Base-by-base conservation (phyloP, 805 yeast genomes). In the Candida montana region DNA sequence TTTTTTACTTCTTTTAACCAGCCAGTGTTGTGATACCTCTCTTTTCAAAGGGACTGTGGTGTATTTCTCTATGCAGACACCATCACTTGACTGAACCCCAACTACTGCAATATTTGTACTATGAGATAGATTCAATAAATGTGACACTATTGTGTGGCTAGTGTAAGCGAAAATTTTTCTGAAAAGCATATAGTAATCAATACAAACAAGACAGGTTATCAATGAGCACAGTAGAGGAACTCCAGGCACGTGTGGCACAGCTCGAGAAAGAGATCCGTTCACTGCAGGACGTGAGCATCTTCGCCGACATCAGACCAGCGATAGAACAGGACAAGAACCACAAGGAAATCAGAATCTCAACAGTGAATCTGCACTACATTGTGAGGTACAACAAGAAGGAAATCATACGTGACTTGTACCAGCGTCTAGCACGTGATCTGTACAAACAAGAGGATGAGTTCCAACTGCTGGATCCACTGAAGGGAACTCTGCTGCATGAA, bases 251-350 rank as follows among this genome's bases (percentile, higher is more conserved):
- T 9, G 53, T 54, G 15, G 20, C 41, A 10, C 35, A 35, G 11
- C 43, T 55, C 7, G 55, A 54, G 31, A 46, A 44, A 18, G 59
- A 55, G 36, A 39, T 54, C 18, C 31, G 29, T 9, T 52, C 51
- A 16, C 45, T 55, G n/a, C 47, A 51, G 23, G 46, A 47, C 20
- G 53, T 51, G 19, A 46, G 57, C 3, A 46, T 55, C 15, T 55
- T 55, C 39, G 39, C 57, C 5, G 58, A 52, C 16, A 53, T 54
- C 32, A 56, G 49, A 34, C 59, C 59, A 7, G 29, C 38, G 6
- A 39, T 55, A 35, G 53, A 48, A 30, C 49, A 49, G 20, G 39
- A 11, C 5, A 31, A 39, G 20, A 49, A 48, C 34, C 51, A 42
- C 41, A 46, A 50, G 21, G 34, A 35, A 16, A 42, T 54, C 3